Conservation (phyloP, 768 basidiomycete species). For the Amanita muscaria region DNA sequence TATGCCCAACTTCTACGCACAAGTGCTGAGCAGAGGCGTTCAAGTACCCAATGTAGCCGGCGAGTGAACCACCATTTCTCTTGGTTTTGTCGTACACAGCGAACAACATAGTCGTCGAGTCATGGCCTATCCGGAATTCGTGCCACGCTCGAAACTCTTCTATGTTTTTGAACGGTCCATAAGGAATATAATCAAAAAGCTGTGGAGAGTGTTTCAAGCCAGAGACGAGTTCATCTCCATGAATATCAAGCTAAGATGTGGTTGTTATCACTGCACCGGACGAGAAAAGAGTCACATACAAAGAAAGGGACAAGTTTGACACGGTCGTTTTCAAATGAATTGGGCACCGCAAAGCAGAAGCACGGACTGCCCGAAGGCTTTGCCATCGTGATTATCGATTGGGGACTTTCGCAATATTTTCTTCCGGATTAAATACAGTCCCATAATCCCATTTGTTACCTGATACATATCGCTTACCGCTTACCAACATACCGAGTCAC, state of each 20-base stretch:
- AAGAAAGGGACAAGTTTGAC: slow-evolving; percentile 42
- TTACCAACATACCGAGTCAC: too few species aligned
- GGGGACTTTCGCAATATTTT: too few species aligned
- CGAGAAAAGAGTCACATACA: slow-evolving; percentile 23
- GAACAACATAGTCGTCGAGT: slow-evolving; percentile 34
- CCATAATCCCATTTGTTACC: too few species aligned
- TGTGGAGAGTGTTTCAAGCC: slow-evolving; percentile 26
- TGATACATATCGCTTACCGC: too few species aligned
- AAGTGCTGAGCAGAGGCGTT: slow-evolving; percentile 34
- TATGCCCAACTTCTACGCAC: slow-evolving; percentile 44
- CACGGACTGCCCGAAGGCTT: too few species aligned
- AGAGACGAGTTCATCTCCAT: slow-evolving; percentile 32
- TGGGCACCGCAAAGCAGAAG: slow-evolving; percentile 41
- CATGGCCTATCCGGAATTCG: slow-evolving; percentile 25
- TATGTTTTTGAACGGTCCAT: slow-evolving; percentile 35
- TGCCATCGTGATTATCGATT: too few species aligned
- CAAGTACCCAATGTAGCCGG: slow-evolving; percentile 45
- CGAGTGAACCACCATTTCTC: slow-evolving; percentile 15
- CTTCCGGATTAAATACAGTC: too few species aligned
- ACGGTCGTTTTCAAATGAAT: slow-evolving; percentile 35
- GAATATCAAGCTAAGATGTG: slow-evolving; percentile 31
- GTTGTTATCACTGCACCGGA: neutral
- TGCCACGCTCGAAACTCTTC: slow-evolving; percentile 29
- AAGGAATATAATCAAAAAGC: slow-evolving; percentile 40
- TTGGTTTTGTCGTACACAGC: slow-evolving; percentile 45